phyloP scores from a whole-genome alignment of 495 filamentous ascomycete species.

The Aspergillus bertholletiae region DNA sequence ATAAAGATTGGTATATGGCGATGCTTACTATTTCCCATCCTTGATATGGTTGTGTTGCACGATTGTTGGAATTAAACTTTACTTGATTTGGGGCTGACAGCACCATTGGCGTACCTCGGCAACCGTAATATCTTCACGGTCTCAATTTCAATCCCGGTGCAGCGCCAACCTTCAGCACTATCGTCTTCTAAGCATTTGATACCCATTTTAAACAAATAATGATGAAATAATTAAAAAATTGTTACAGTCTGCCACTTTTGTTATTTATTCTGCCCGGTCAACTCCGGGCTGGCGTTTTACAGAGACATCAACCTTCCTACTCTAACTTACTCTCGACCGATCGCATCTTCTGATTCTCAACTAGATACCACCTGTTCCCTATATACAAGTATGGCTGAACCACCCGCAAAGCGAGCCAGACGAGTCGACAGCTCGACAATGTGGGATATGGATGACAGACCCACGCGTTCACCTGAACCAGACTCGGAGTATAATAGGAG shows the following conservation, averaged over 20 bases:
- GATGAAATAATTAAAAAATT: neutral
- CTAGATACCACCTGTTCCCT: constrained; percentile 3
- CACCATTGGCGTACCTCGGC: constrained; percentile 11
- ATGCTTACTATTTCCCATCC: too few species aligned
- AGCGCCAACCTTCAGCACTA: neutral
- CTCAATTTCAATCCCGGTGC: constrained; percentile 1
- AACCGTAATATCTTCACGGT: constrained; percentile 19
- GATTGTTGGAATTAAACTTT: neutral
- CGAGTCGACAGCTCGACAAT: constrained; percentile 50
- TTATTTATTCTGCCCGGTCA: neutral
- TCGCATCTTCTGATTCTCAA: constrained; percentile 12
- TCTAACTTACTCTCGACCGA: neutral
- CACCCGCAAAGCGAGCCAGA: constrained; percentile 51
- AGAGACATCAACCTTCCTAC: neutral
- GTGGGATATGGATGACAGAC: constrained; percentile 48
- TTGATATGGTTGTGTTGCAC: too few species aligned
- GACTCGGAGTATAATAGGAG: constrained; percentile 35
- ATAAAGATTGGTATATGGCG: too few species aligned
- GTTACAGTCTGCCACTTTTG: neutral
- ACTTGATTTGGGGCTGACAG: constrained; percentile 4
- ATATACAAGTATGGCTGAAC: constrained; percentile 45
- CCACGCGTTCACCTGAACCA: constrained; percentile 24
- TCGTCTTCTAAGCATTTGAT: neutral
- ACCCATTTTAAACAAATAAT: neutral
- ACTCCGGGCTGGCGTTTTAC: neutral